These are phyloP conservation scores for Apophysomyces variabilis DNA, from an alignment of 371 early-diverging fungal species.

Conservation along the genomic window DNA sequence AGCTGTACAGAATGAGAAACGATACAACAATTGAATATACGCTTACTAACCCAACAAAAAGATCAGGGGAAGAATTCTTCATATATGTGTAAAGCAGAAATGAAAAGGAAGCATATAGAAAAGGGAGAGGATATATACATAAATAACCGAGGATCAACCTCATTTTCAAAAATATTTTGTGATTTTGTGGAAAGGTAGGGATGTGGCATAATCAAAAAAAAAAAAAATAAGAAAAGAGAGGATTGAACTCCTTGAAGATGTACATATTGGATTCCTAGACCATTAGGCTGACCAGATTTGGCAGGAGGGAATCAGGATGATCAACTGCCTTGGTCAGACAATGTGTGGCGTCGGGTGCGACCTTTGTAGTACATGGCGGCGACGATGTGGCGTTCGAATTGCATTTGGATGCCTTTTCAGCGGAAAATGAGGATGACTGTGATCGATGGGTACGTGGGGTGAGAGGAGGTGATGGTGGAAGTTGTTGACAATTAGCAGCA, in stretches of 20 bases:
- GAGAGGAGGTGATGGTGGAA: constrained; percentile 20
- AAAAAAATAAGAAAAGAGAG: background rate
- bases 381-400: constrained; percentile 16
- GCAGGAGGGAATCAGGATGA: constrained; percentile 17
- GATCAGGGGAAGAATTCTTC: background rate
- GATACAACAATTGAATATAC: constrained; percentile 12
- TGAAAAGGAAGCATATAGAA: constrained; percentile 15
- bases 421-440: constrained; percentile 15
- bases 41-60: constrained; percentile 13
- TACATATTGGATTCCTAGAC: constrained; percentile 16
- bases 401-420: constrained; percentile 13
- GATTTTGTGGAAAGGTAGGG: constrained; percentile 6
- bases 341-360: constrained; percentile 16
- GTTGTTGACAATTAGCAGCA: constrained; percentile 1
- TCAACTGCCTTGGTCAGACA: background rate
- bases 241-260: background rate
- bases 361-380: constrained; percentile 12
- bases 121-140: constrained; percentile 7
- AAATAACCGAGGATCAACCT: constrained; percentile 20
- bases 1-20: constrained; percentile 4
- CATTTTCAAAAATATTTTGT: constrained; percentile 3
- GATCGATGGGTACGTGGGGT: constrained; percentile 22
- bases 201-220: constrained; percentile 11
- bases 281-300: constrained; percentile 14
- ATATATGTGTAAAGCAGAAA: constrained; percentile 19